These are phyloP conservation scores for Annona squamosa DNA, from an alignment of 164 flowering plant species.

Conservation along the genomic window DNA sequence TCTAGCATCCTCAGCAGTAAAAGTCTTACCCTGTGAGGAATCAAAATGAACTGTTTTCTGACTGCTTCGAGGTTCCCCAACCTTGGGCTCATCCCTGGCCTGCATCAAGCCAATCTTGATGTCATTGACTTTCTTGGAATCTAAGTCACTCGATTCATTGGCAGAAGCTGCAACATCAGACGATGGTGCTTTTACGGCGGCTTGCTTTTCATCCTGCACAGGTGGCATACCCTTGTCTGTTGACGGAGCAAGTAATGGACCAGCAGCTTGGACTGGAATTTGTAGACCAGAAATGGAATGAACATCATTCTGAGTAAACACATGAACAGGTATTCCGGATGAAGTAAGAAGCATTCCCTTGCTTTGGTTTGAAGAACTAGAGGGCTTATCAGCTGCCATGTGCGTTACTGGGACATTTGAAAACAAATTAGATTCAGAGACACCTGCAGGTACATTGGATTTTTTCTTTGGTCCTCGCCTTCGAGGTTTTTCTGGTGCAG, in stretches of 20 bases:
- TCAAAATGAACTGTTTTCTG: slow-evolving; percentile 3
- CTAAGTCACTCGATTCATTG: background rate
- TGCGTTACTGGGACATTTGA: slow-evolving; percentile 4
- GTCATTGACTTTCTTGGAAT: background rate
- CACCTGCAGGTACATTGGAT: slow-evolving; percentile 8
- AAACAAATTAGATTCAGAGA: slow-evolving; percentile 11
- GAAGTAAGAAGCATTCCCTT: slow-evolving; percentile 13
- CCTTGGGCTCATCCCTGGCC: slow-evolving; percentile 14
- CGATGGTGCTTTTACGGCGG: background rate
- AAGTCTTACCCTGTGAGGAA: slow-evolving; percentile 4
- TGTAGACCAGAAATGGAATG: slow-evolving; percentile 23
- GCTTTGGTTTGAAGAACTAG: slow-evolving; percentile 11
- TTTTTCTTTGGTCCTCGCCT: slow-evolving; percentile 52
- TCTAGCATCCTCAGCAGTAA: background rate
- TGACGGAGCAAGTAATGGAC: slow-evolving; percentile 13
- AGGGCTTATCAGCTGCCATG: slow-evolving; percentile 9
- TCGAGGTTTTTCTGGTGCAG: slow-evolving; percentile 43
- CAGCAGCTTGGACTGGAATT: slow-evolving; percentile 18
- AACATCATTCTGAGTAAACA: slow-evolving; percentile 22
- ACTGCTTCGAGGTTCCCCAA: slow-evolving; percentile 9
- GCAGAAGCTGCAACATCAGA: slow-evolving; percentile 4
- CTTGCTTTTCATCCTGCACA: slow-evolving; percentile 10
- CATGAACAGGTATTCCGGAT: slow-evolving; percentile 17
- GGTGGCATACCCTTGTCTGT: slow-evolving; percentile 7
- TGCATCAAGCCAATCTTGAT: background rate